Evolutionary conservation across 257 asterid genomes (phyloP).

Genomic region (Paulownia fortunei): DNA sequence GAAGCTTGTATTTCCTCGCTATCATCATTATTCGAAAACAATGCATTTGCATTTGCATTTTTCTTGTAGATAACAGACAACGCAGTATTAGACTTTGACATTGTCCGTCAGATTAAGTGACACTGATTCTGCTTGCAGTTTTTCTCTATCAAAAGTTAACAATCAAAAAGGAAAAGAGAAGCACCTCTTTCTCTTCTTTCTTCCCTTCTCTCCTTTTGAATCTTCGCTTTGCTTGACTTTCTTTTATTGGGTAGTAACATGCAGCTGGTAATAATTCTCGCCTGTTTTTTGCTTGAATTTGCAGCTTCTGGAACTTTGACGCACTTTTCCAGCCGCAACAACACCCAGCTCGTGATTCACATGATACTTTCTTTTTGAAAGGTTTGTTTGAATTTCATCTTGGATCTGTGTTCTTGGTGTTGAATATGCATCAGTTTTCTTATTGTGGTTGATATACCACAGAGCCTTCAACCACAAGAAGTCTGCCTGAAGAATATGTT

Average conservation of each 20-base stretch:
- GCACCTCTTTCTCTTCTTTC: neutral
- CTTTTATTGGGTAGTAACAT: neutral
- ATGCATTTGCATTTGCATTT: neutral
- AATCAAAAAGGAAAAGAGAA: neutral
- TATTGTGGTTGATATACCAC: conserved; percentile 31
- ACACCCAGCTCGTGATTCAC: conserved; percentile 99
- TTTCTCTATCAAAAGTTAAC: neutral
- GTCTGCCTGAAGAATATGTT: conserved; percentile 91
- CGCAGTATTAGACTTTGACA: neutral
- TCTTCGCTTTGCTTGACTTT: neutral
- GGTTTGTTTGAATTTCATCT: conserved; percentile 48
- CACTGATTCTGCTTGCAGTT: neutral
- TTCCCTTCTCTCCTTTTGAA: neutral
- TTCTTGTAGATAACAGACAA: neutral
- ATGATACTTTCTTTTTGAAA: conserved; percentile 93
- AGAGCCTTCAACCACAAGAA: conserved; percentile 88
- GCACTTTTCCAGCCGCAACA: conserved; percentile 99
- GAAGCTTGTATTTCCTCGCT: neutral
- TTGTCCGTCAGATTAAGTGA: neutral
- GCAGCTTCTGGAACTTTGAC: conserved; percentile 97
- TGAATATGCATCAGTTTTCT: conserved; percentile 21
- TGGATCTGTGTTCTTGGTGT: conserved; percentile 26
- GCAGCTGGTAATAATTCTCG: neutral
- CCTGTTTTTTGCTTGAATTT: conserved; percentile 23
- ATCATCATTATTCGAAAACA: neutral